These are phyloP conservation scores for Cercophora newfieldiana DNA, from an alignment of 495 filamentous ascomycete genomes.

Conservation along the genomic window DNA sequence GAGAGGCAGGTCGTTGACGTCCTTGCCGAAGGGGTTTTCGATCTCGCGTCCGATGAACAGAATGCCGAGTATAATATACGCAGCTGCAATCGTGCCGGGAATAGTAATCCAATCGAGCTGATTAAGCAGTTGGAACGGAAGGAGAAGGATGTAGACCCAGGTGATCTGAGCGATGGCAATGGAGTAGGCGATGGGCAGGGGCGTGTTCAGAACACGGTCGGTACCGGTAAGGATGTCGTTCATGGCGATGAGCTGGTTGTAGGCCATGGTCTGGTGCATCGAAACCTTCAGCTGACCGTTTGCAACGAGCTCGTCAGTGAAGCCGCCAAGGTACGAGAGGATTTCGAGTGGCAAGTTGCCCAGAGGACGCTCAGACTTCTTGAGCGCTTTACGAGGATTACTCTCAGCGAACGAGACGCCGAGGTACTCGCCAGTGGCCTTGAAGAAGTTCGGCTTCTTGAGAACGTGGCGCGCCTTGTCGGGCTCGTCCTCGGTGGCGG, in stretches of 20 bases:
- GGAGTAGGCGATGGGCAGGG: conserved; percentile 78
- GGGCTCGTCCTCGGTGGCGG: conserved; percentile 57
- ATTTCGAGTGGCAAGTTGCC: conserved; percentile 80
- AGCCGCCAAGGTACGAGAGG: conserved; percentile 67
- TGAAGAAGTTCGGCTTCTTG: conserved; percentile 55
- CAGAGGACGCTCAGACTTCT: conserved; percentile 60
- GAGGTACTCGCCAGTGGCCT: conserved; percentile 64
- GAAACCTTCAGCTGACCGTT: conserved; percentile 56
- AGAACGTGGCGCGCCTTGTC: conserved; percentile 38
- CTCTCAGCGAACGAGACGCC: conserved; percentile 68
- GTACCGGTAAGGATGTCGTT: conserved; percentile 74
- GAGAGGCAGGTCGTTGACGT: conserved; percentile 84
- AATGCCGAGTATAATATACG: conserved; percentile 90
- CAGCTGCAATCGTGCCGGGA: conserved; percentile 72
- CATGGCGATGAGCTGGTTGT: conserved; percentile 56
- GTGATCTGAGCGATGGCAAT: conserved; percentile 87
- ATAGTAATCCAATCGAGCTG: conserved; percentile 75
- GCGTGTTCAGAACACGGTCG: conserved; percentile 82
- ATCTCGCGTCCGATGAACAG: conserved; percentile 83
- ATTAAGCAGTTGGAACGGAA: conserved; percentile 78
- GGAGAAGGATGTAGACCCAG: conserved; percentile 79
- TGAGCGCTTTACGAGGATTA: conserved; percentile 73
- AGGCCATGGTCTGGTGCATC: conserved; percentile 52
- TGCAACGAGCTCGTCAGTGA: conserved; percentile 55
- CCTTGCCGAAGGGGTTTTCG: conserved; percentile 85